These are phyloP conservation scores for Aristolochia fimbriata DNA, from an alignment of 164 flowering plant species.

Conservation along the genomic window DNA sequence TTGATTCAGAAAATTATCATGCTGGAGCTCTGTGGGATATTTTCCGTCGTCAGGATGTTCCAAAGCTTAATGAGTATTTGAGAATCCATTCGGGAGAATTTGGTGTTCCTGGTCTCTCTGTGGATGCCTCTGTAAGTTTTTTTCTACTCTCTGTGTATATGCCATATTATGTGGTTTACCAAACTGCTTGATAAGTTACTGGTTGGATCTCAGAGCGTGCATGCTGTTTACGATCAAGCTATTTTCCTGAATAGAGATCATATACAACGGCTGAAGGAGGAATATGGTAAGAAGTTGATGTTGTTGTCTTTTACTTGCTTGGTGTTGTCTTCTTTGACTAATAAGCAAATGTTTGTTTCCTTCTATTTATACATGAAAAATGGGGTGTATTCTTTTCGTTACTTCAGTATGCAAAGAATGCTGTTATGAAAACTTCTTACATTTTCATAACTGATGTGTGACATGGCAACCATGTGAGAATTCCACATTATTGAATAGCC, in stretches of 20 bases:
- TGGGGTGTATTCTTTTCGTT: no score
- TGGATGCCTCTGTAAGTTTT: conserved; percentile 28
- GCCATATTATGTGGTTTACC: background rate
- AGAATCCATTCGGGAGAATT: conserved; percentile 40
- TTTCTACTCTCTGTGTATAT: background rate
- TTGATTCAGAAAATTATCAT: conserved; percentile 13
- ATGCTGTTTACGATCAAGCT: conserved; percentile 41
- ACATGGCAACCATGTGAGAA: no score
- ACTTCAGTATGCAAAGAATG: no score
- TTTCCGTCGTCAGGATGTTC: conserved; percentile 75
- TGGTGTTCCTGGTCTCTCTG: conserved; percentile 15
- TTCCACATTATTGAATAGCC: no score
- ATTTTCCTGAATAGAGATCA: conserved; percentile 50
- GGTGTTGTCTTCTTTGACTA: no score
- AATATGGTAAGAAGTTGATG: conserved; percentile 44
- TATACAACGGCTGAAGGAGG: conserved; percentile 60
- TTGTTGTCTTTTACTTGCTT: background rate
- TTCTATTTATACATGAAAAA: no score
- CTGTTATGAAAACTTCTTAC: no score
- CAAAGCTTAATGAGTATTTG: conserved; percentile 61
- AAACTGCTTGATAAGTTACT: background rate
- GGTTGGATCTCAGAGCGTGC: conserved; percentile 33
- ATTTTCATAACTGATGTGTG: no score
- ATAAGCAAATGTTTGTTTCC: no score
- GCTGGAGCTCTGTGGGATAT: conserved; percentile 80